phyloP scores from a whole-genome alignment of 345 rosid species.

The Reutealis trisperma region DNA sequence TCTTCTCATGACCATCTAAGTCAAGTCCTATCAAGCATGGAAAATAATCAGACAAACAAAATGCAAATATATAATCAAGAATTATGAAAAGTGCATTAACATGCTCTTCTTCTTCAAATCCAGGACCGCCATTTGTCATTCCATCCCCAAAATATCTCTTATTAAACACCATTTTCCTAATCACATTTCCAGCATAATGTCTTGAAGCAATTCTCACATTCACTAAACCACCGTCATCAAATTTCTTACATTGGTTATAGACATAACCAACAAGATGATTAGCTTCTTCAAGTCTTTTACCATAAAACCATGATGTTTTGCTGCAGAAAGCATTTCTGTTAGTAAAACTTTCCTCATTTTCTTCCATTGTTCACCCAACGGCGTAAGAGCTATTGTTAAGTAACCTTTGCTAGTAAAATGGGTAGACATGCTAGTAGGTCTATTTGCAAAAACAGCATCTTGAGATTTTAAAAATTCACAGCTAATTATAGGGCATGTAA shows the following conservation, averaged over 20 bases:
- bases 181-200: slow-evolving; percentile 26
- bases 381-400: slow-evolving; percentile 30
- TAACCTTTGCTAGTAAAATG: slow-evolving; percentile 31
- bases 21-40: slow-evolving; percentile 43
- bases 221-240: neutral
- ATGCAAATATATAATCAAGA: slow-evolving; percentile 37
- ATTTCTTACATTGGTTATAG: slow-evolving; percentile 26
- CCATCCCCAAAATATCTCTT: slow-evolving; percentile 30
- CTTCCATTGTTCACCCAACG: slow-evolving; percentile 49
- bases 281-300: slow-evolving; percentile 42
- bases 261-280: slow-evolving; percentile 41
- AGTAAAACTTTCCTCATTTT: slow-evolving; percentile 46
- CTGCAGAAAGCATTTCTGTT: slow-evolving; percentile 24
- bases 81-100: slow-evolving; percentile 45
- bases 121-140: slow-evolving; percentile 27
- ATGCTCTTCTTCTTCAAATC: slow-evolving; percentile 31
- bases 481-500: slow-evolving; percentile 41
- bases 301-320: slow-evolving; percentile 19
- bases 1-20: slow-evolving; percentile 44
- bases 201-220: too few relatives aligned
- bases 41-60: slow-evolving; percentile 50
- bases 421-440: slow-evolving; percentile 34
- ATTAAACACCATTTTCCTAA: slow-evolving; percentile 25
- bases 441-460: slow-evolving; percentile 42
- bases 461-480: slow-evolving; percentile 41